Evolutionary conservation across 306 rosid species (phyloP).

Genomic region (Medicago arabica): DNA sequence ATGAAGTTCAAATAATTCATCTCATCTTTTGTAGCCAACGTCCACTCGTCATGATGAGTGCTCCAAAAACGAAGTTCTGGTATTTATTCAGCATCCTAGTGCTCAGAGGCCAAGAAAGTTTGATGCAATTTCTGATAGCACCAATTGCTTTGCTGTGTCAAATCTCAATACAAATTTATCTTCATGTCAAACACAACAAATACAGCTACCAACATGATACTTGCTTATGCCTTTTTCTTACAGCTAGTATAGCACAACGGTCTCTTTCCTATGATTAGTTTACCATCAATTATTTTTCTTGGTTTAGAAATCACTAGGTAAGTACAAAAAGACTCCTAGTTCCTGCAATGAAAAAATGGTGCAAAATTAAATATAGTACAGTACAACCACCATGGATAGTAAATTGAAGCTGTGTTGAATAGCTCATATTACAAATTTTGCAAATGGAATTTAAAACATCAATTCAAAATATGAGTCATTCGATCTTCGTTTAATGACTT

Average conservation of each 20-base stretch:
- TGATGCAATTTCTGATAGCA: slow-evolving; percentile 39
- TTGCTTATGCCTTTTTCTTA: slow-evolving; percentile 36
- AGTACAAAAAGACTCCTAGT: not conserved
- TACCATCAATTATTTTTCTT: slow-evolving; percentile 10
- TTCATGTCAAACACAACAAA: slow-evolving; percentile 40
- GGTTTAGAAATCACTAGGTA: slow-evolving; percentile 25
- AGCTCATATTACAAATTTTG: not conserved
- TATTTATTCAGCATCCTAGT: slow-evolving; percentile 83
- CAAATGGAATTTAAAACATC: not conserved
- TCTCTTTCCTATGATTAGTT: not conserved
- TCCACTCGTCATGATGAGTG: slow-evolving; percentile 46
- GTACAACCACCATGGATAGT: not conserved
- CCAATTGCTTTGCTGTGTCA: slow-evolving; percentile 34
- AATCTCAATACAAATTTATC: slow-evolving; percentile 39
- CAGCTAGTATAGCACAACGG: slow-evolving; percentile 19
- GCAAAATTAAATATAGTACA: not conserved
- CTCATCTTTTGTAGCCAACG: slow-evolving; percentile 66
- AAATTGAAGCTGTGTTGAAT: slow-evolving; percentile 11
- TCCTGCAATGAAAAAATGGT: not conserved
- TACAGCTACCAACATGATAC: slow-evolving; percentile 32
- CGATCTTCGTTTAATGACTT: not conserved
- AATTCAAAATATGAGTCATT: not conserved
- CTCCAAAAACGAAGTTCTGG: slow-evolving; percentile 66
- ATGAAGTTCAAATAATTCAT: slow-evolving; percentile 26
- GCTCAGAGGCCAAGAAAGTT: slow-evolving; percentile 49